A percentile compares a stretch with the other conserved stretches of the same genome.
phyloP scores from a whole-genome alignment of 2,329 filamentous ascomycete genomes.

The Gliomastix tumulicola region DNA sequence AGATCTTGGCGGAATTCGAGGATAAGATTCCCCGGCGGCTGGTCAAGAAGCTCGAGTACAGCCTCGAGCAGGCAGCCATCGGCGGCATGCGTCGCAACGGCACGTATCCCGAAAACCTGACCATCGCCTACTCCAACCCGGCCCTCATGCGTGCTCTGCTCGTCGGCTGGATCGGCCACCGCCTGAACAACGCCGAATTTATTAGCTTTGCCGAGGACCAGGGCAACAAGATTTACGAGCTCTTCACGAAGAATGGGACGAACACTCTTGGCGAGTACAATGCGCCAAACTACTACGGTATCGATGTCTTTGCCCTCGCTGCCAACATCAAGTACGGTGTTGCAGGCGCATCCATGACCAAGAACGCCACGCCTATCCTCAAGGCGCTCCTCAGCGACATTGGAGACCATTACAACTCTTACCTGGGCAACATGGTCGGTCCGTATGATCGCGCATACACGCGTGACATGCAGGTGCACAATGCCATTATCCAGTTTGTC shows the following conservation, averaged over 20 bases:
- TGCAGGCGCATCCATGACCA: no score
- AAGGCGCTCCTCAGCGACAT: no score
- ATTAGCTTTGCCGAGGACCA: conserved; percentile 26
- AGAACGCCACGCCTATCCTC: no score
- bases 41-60: conserved; percentile 24
- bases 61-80: conserved; percentile 24
- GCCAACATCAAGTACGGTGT: conserved; percentile 28
- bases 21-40: conserved; percentile 19
- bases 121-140: conserved; percentile 32
- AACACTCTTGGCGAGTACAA: conserved; percentile 29
- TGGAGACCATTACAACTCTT: no score
- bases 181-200: conserved; percentile 25
- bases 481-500: no score
- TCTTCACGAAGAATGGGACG: conserved; percentile 21
- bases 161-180: conserved; percentile 31
- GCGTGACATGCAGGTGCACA: no score
- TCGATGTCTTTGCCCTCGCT: conserved; percentile 30
- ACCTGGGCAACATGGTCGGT: no score
- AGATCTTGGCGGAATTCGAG: conserved; percentile 24
- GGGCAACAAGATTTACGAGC: conserved; percentile 16
- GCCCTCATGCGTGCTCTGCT: conserved; percentile 28
- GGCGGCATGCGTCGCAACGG: conserved; percentile 32
- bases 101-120: conserved; percentile 29
- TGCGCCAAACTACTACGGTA: conserved; percentile 31
- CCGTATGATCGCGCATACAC: no score